These are phyloP conservation scores for Fusarium sublunatum DNA, from an alignment of 2,329 filamentous ascomycete species.

Conservation along the genomic window DNA sequence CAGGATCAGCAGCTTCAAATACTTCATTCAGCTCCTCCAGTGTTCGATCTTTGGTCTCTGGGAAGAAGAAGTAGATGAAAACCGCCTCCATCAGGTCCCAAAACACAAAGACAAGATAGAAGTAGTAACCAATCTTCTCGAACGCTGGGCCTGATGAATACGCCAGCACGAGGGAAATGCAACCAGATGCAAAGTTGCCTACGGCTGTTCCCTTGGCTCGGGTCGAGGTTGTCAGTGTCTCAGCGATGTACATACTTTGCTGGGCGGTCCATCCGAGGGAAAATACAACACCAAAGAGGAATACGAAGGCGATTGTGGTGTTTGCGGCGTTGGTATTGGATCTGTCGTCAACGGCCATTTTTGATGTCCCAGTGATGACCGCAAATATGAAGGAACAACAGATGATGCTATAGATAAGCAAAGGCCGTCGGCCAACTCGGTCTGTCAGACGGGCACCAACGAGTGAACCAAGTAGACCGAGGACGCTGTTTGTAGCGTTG, in stretches of 20 bases:
- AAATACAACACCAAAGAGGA: conserved; percentile 64
- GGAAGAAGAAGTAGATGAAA: conserved; percentile 63
- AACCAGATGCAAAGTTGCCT: conserved; percentile 54
- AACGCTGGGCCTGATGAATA: conserved; percentile 58
- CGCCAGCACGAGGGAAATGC: conserved; percentile 56
- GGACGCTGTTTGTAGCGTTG: conserved; percentile 59
- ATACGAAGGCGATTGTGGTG: conserved; percentile 50
- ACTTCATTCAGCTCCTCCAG: conserved; percentile 60
- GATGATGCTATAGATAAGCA: conserved; percentile 60
- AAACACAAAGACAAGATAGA: conserved; percentile 58
- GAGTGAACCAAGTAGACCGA: conserved; percentile 51
- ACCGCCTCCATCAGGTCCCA: conserved; percentile 57
- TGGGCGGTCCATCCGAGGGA: conserved; percentile 64
- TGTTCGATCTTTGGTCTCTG: conserved; percentile 58
- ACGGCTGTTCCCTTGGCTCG: conserved; percentile 54
- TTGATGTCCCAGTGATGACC: conserved; percentile 50
- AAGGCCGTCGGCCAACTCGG: conserved; percentile 62
- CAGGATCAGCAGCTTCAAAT: conserved; percentile 33
- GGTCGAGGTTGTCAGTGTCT: conserved; percentile 49
- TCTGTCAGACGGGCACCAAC: conserved; percentile 58
- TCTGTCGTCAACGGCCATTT: conserved; percentile 37
- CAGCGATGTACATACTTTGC: conserved; percentile 52
- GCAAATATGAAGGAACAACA: conserved; percentile 56
- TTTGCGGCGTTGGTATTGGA: conserved; percentile 45
- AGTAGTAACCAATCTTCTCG: conserved; percentile 57